Base-by-base conservation (phyloP, 768 basidiomycete species). In the Calocera viscosa region DNA sequence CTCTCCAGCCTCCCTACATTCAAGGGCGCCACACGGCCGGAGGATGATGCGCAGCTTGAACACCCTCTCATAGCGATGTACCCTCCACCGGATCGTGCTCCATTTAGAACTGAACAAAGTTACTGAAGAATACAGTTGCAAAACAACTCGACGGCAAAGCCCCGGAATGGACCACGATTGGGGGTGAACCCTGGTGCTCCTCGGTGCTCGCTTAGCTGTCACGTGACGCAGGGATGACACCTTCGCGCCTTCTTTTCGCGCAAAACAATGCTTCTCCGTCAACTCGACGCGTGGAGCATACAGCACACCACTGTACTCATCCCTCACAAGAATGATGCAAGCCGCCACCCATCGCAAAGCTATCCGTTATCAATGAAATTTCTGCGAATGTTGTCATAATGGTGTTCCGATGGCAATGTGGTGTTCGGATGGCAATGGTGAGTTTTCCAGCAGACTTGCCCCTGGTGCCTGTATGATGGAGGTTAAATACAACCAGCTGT, bases 171-270 rank as follows among this genome's bases (percentile, higher is more conserved):
- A n/a, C n/a, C n/a, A n/a, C n/a, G n/a, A n/a, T n/a, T n/a, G n/a
- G n/a, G n/a, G n/a, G 35, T 38, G 35, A 38, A 38, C 5, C 35
- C 35, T 5, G 35, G 14, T 38, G 35, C 5, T 38, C 7, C 35
- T 5, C 35, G 35, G 35, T n/a, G 35, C 35, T 38, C 7, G 7
- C 35, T 5, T 38, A 38, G 35, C 43, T 47, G 19, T 47, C 43
- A 47, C 43, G 43, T 47, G 43, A 47, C 19, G 19, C 19, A 47
- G 43, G 43, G 16, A 60, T 60, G 24, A 32, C 53, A 60, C 53
- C 53, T 60, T 60, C 53, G 16, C 24, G 53, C 16, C 53, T 60
- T 60, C 53, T 60, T 60, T 22, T 60, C 5, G 53, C 53, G 53
- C 30, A 16, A 26, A 60, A 28, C 43, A 24, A 7, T 47, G 19